Evolutionary conservation across 768 basidiomycete genomes (phyloP).

Genomic region (Tubosaeta brunneosetosa): DNA sequence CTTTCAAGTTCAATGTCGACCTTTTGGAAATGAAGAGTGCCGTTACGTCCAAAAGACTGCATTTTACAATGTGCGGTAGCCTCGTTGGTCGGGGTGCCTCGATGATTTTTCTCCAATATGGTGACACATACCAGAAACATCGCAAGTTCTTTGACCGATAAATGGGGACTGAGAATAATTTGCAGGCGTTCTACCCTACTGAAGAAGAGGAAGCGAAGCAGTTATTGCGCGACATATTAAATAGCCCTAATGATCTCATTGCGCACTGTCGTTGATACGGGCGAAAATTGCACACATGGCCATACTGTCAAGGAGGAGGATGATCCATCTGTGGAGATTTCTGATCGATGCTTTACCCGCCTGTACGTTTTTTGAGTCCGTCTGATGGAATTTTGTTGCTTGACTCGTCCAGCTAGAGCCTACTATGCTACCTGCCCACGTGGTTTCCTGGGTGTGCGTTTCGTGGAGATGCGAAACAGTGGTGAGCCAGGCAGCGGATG

Average conservation of each 20-base stretch:
- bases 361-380: constrained; percentile 3
- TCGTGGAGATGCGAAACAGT: constrained; percentile 7
- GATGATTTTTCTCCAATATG: constrained; percentile 8
- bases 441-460: constrained; percentile 22
- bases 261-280: constrained; percentile 8
- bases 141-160: constrained; percentile 7
- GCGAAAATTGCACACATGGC: too few species aligned
- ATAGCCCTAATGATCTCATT: not conserved
- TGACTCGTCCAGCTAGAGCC: not conserved
- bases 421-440: constrained; percentile 15
- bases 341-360: constrained; percentile 7
- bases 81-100: constrained; percentile 9
- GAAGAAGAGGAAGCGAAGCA: constrained; percentile 4
- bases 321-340: constrained; percentile 31
- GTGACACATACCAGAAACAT: constrained; percentile 2
- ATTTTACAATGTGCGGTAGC: constrained; percentile 18
- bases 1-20: constrained; percentile 28
- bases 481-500: not conserved
- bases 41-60: constrained; percentile 4
- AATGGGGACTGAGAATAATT: constrained; percentile 7
- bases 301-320: constrained; percentile 25
- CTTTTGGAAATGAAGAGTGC: constrained; percentile 12
- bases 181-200: not conserved
- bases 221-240: constrained; percentile 3
- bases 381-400: not conserved